Evolutionary conservation across 306 rosid species (phyloP).

Genomic region (Fagus crenata): DNA sequence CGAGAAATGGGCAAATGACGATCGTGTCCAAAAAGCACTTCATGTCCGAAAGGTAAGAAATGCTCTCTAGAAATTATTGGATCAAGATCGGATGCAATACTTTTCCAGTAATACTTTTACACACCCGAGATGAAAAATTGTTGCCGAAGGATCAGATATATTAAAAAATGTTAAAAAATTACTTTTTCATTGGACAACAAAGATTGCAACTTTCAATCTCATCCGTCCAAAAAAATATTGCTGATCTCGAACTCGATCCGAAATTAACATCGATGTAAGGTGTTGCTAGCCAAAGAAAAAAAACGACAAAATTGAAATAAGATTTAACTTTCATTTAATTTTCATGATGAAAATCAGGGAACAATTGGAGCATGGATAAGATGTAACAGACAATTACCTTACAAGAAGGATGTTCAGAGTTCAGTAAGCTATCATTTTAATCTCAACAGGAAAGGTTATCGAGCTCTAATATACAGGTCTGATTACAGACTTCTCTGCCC

Average conservation of each 20-base stretch:
- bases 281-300: not conserved
- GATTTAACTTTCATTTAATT: not conserved
- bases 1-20: constrained; percentile 35
- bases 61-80: not conserved
- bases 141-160: too few relatives aligned
- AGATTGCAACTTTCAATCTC: too few relatives aligned
- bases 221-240: too few relatives aligned
- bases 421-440: constrained; percentile 41
- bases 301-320: too few relatives aligned
- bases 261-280: not conserved
- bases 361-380: constrained; percentile 20
- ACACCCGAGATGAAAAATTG: too few relatives aligned
- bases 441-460: constrained; percentile 40
- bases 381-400: constrained; percentile 20
- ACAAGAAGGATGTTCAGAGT: not conserved
- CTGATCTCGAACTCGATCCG: too few relatives aligned
- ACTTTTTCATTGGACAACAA: too few relatives aligned
- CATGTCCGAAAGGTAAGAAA: constrained; percentile 16
- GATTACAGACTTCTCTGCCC: not conserved
- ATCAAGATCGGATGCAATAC: too few relatives aligned
- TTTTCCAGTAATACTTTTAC: too few relatives aligned
- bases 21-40: constrained; percentile 28
- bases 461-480: constrained; percentile 53
- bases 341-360: constrained; percentile 1
- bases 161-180: too few relatives aligned